Percentiles rank a stretch among this genome's conserved stretches.
Conservation (phyloP, 352 stramenopile species). For the Thraustochytrium sp. region DNA sequence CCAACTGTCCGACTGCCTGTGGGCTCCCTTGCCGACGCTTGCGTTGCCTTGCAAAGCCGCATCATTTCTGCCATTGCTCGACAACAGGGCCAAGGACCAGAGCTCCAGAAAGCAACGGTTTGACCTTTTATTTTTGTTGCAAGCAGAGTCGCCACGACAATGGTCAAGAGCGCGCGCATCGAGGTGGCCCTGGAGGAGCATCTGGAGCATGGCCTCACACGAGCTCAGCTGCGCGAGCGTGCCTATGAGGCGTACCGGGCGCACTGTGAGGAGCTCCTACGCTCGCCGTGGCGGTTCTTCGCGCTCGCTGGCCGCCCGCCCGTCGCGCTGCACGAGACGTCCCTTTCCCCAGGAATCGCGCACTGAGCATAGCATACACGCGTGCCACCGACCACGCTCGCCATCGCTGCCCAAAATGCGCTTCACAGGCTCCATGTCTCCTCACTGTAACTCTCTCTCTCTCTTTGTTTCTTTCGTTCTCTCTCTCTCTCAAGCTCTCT, state of each 20-base stretch:
- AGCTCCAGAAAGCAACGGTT: too few species aligned
- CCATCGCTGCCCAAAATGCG: background rate
- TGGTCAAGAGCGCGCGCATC: background rate
- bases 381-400: too few species aligned
- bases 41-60: too few species aligned
- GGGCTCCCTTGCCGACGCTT: too few species aligned
- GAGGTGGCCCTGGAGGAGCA: background rate
- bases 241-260: background rate
- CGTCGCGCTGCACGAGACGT: too few species aligned
- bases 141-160: background rate
- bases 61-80: too few species aligned
- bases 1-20: too few species aligned
- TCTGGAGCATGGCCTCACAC: background rate
- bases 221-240: background rate
- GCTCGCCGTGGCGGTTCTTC: background rate
- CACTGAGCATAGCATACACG: too few species aligned
- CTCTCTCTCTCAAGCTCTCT: background rate
- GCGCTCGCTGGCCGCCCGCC: too few species aligned
- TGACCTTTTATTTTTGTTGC: background rate
- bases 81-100: too few species aligned
- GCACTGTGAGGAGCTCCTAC: background rate
- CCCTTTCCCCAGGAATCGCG: too few species aligned
- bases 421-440: background rate
- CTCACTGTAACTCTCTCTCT: background rate
- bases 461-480: constrained; percentile 25